Conservation (phyloP, 169 alveolate species). For the Besnoitia besnoiti region DNA sequence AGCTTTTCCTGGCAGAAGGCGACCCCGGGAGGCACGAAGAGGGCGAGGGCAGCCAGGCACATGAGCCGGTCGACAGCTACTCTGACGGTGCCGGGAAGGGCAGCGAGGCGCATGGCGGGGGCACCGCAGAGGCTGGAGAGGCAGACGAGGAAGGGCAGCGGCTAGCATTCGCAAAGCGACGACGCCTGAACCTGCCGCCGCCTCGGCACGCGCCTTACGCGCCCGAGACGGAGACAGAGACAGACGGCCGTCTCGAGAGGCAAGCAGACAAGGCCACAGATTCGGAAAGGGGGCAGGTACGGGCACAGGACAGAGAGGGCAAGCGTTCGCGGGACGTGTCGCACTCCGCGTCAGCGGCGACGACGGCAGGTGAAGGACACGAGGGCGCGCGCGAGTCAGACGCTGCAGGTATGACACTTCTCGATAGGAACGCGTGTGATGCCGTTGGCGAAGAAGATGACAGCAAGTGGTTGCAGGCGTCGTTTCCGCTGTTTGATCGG, state of each 20-base stretch:
- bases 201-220: not conserved
- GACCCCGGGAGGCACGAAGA: not conserved
- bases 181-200: not conserved
- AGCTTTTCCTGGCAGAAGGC: not conserved
- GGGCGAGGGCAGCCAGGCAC: not conserved
- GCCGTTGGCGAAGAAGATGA: not conserved
- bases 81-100: not conserved
- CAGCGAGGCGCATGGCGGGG: not conserved
- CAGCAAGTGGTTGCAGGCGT: slow-evolving; percentile 31
- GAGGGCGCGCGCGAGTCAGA: not conserved
- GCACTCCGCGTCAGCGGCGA: no score
- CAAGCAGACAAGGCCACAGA: no score
- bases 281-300: no score
- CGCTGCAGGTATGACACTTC: no score
- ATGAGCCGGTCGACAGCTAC: no score
- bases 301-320: no score
- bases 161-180: not conserved
- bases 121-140: not conserved
- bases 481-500: slow-evolving; percentile 4
- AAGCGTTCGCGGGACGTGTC: no score
- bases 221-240: not conserved
- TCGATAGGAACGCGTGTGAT: no score
- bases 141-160: not conserved
- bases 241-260: no score
- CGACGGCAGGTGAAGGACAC: not conserved